Conservation (phyloP, 2,329 filamentous ascomycete species). For the Biscogniauxia sp. region DNA sequence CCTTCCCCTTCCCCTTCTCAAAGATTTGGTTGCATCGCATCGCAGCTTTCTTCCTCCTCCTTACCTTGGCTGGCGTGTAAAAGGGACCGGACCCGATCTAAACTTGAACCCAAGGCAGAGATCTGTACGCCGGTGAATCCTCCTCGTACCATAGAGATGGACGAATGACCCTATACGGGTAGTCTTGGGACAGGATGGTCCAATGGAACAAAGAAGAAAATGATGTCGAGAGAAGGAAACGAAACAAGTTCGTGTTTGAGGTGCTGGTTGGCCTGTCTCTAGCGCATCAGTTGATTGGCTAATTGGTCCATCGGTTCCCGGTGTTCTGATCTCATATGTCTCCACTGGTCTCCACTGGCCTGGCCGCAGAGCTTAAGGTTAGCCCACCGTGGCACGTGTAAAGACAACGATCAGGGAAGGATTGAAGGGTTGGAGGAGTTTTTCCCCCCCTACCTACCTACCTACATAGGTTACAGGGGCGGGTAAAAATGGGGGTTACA, state of each 20-base stretch:
- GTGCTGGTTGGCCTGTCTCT: conserved; percentile 16
- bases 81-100: background rate
- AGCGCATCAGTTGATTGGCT: conserved; percentile 15
- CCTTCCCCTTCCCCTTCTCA: background rate
- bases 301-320: background rate
- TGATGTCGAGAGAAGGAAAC: conserved; percentile 24
- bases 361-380: too few relatives aligned
- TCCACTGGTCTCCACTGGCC: too few relatives aligned
- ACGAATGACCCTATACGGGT: background rate
- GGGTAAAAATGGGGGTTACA: background rate
- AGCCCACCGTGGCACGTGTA: too few relatives aligned
- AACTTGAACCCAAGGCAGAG: background rate
- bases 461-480: background rate
- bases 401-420: too few relatives aligned
- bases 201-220: conserved; percentile 13
- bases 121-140: background rate
- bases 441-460: too few relatives aligned
- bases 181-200: conserved; percentile 8
- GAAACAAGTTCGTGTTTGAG: conserved; percentile 31
- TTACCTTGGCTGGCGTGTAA: background rate
- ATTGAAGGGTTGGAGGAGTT: too few relatives aligned
- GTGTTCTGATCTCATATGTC: conserved; percentile 5
- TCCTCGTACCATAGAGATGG: background rate
- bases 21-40: background rate
- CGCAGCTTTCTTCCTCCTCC: background rate